phyloP scores from a whole-genome alignment of 768 basidiomycete species.

The Termitomyces sp. region DNA sequence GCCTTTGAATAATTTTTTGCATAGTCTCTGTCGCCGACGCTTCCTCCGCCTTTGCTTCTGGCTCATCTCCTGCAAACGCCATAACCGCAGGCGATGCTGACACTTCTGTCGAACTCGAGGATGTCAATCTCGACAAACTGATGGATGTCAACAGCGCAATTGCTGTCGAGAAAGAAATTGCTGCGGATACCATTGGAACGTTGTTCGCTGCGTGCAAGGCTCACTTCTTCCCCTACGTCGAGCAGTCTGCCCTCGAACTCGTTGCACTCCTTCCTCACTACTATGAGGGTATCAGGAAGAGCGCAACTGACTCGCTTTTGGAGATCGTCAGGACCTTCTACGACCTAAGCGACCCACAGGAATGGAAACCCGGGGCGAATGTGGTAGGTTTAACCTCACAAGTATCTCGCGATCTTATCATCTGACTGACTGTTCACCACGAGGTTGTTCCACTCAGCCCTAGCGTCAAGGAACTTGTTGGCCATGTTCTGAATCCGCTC shows the following conservation, averaged over 20 bases:
- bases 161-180: conserved; percentile 99
- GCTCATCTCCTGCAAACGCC: conserved; percentile 69
- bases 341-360: conserved; percentile 75
- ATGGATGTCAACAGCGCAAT: conserved; percentile 94
- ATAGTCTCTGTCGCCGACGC: conserved; percentile 55
- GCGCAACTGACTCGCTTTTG: conserved; percentile 83
- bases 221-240: conserved; percentile 91
- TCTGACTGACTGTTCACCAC: background rate
- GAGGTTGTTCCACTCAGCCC: conserved; percentile 53
- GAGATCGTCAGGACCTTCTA: conserved; percentile 91
- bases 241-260: conserved; percentile 77
- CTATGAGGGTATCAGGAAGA: conserved; percentile 97
- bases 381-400: conserved; percentile 44
- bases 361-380: conserved; percentile 77
- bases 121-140: conserved; percentile 82
- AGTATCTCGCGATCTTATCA: background rate
- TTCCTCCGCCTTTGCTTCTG: conserved; percentile 67
- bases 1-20: conserved; percentile 5
- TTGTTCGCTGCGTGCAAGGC: conserved; percentile 78
- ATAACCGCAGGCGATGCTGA: conserved; percentile 59
- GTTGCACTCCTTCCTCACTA: conserved; percentile 82
- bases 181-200: conserved; percentile 92
- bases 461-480: conserved; percentile 77
- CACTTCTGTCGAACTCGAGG: conserved; percentile 69
- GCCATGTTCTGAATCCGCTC: conserved; percentile 69